Evolutionary conservation across 2,329 filamentous ascomycete species (phyloP), one percentile per base, ranked within the genome.

Genomic region (Alternaria sp.): DNA sequence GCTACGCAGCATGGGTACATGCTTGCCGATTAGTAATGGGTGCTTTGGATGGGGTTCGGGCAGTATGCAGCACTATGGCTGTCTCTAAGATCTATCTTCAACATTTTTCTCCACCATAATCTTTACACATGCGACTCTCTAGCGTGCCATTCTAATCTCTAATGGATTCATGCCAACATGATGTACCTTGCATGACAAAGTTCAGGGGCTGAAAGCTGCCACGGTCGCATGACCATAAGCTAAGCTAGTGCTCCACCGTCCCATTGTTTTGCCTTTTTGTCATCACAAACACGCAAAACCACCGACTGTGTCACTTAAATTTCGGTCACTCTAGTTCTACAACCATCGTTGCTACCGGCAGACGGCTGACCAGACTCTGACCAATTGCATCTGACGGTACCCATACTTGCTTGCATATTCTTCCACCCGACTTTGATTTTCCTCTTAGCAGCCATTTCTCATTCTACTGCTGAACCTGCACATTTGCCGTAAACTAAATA

Each of bases 11-110:
- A 40, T 48, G 33, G 23, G 26, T n/a, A 37, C n/a, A 39, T 33
- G 29, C 40, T 50, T 50, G 48, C 48, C 21, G n/a, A 41, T 28
- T n/a, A 24, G 42, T 53, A 45, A 53, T 53, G 51, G 39, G 29
- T 53, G 31, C 40, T 33, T 44, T 21, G 21, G 11, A 26, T 23
- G 39, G 39, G 24, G 26, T 17, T 21, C n/a, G 29, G 44, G 36
- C 44, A 42, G 44, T 40, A 26, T 50, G 53, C 41, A 51, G 53
- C 41, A 51, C 14, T 17, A 51, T 50, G 51, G 53, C 29, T 51
- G 45, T 46, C 40, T 37, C 33, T 23, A 45, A 24, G 21, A 42
- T 41, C 17, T 34, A 50, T 52, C 17, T 44, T 31, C 9, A 29
- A 44, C 44, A 33, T 17, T 36, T 40, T 40, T 44, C 24, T 17